Percentiles rank a stretch among this genome's conserved stretches.
Conservation (phyloP, 1,284 basidiomycete genomes). For the Agroathelia rolfsii region DNA sequence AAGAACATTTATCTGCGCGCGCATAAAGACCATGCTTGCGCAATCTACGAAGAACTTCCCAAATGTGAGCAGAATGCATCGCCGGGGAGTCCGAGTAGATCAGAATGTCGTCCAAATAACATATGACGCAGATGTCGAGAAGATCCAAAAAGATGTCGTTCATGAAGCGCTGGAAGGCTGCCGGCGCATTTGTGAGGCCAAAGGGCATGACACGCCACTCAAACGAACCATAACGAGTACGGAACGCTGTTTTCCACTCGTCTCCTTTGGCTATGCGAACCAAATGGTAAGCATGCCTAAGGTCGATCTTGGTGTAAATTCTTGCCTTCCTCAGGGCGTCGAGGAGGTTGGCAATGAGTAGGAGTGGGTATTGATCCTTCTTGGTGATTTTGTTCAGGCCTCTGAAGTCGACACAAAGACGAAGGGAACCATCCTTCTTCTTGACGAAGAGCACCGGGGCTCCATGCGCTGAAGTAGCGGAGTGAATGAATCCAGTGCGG, state of each 20-base stretch:
- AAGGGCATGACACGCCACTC: slow-evolving; percentile 25
- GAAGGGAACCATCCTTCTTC: slow-evolving; percentile 26
- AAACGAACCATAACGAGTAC: slow-evolving; percentile 21
- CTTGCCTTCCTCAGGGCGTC: slow-evolving; percentile 9
- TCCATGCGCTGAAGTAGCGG: slow-evolving; percentile 12
- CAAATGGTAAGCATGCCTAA: slow-evolving; percentile 20
- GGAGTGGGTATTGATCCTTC: slow-evolving; percentile 17
- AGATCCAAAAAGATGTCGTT: slow-evolving; percentile 13
- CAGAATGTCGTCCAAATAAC: slow-evolving; percentile 17
- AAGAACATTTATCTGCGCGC: slow-evolving; percentile 25
- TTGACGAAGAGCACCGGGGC: slow-evolving; percentile 25
- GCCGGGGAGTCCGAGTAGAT: slow-evolving; percentile 13
- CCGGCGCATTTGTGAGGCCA: slow-evolving; percentile 11
- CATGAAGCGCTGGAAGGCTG: slow-evolving; percentile 11
- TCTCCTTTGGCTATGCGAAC: slow-evolving; percentile 19
- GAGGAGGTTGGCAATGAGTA: slow-evolving; percentile 20
- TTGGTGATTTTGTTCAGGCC: slow-evolving; percentile 18
- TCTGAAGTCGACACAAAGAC: slow-evolving; percentile 25
- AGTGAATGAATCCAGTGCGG: slow-evolving; percentile 11
- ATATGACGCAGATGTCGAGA: slow-evolving; percentile 11
- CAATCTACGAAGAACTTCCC: slow-evolving; percentile 23
- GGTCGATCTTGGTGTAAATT: slow-evolving; percentile 17
- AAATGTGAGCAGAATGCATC: slow-evolving; percentile 19
- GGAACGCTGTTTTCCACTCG: slow-evolving; percentile 25
- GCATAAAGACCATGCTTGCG: slow-evolving; percentile 15